These are phyloP conservation scores for Pichia rugopelliculosa DNA, from an alignment of 805 yeast genomes.

Conservation along the genomic window DNA sequence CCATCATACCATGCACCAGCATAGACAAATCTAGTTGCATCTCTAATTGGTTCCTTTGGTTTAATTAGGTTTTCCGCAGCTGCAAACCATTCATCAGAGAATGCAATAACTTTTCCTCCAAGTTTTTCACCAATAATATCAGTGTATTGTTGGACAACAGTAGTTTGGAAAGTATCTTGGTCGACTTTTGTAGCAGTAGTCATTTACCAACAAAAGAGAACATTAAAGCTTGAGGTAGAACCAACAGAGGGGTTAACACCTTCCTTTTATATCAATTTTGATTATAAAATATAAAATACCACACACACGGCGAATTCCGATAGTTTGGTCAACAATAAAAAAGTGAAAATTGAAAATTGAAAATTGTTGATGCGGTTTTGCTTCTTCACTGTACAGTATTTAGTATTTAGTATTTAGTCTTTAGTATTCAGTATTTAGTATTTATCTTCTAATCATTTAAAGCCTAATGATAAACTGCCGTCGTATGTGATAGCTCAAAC, in stretches of 20 bases:
- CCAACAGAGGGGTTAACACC: not conserved
- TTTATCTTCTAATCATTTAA: no score
- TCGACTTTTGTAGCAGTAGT: slow-evolving; percentile 14
- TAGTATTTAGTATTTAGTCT: no score
- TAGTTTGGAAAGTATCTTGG: slow-evolving; percentile 36
- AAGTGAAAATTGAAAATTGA: no score
- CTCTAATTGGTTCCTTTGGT: slow-evolving; percentile 74
- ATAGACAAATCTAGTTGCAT: slow-evolving; percentile 67
- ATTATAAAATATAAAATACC: not conserved
- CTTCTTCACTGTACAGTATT: no score
- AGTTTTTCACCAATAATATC: slow-evolving; percentile 81
- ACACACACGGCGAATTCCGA: slow-evolving; percentile 2
- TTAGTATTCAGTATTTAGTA: no score
- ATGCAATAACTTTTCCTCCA: slow-evolving; percentile 65
- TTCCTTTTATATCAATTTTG: not conserved
- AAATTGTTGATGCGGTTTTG: no score
- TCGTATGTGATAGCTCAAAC: no score
- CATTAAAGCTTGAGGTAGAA: not conserved
- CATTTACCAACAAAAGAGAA: slow-evolving; percentile 3
- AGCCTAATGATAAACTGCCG: no score
- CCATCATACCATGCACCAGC: slow-evolving; percentile 99
- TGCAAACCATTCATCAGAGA: slow-evolving; percentile 93
- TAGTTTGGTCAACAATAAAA: no score
- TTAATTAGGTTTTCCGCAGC: slow-evolving; percentile 81
- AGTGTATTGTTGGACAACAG: slow-evolving; percentile 46